Conservation (phyloP, 164 flowering plant species). For the Euptelea pleiosperma region DNA sequence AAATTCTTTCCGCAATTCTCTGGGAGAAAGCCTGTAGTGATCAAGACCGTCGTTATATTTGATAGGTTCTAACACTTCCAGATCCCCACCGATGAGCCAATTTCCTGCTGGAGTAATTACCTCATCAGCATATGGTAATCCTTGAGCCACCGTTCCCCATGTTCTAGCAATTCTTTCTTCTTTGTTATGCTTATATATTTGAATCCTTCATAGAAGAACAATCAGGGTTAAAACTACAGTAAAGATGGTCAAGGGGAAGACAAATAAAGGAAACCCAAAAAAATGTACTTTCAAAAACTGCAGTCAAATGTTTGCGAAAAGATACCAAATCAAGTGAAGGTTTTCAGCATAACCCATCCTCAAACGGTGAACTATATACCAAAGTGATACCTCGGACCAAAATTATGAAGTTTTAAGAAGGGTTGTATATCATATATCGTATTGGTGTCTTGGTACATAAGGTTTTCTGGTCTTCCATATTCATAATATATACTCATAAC, state of each 20-base stretch:
- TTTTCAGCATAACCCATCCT: not conserved
- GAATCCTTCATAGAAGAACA: constrained; percentile 47
- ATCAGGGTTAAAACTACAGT: not conserved
- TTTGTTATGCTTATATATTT: constrained; percentile 92
- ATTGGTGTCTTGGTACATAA: too few species aligned
- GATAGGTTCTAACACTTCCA: constrained; percentile 77
- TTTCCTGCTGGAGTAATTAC: constrained; percentile 78
- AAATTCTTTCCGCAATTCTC: constrained; percentile 73
- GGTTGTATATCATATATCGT: too few species aligned
- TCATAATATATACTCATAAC: too few species aligned
- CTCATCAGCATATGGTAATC: constrained; percentile 96
- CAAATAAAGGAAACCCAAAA: not conserved
- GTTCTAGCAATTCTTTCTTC: constrained; percentile 97
- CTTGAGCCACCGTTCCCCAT: constrained; percentile 92
- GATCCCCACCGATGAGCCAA: constrained; percentile 94
- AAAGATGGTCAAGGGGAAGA: not conserved
- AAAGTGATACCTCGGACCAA: not conserved
- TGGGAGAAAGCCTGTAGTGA: constrained; percentile 88
- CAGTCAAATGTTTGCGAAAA: not conserved
- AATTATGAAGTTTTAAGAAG: not conserved
- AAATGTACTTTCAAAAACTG: not conserved
- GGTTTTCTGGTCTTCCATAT: too few species aligned
- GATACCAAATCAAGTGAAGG: not conserved
- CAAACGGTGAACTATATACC: not conserved
- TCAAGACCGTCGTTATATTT: constrained; percentile 95